Base-by-base conservation (phyloP, 345 rosid species). In the Reutealis trisperma region DNA sequence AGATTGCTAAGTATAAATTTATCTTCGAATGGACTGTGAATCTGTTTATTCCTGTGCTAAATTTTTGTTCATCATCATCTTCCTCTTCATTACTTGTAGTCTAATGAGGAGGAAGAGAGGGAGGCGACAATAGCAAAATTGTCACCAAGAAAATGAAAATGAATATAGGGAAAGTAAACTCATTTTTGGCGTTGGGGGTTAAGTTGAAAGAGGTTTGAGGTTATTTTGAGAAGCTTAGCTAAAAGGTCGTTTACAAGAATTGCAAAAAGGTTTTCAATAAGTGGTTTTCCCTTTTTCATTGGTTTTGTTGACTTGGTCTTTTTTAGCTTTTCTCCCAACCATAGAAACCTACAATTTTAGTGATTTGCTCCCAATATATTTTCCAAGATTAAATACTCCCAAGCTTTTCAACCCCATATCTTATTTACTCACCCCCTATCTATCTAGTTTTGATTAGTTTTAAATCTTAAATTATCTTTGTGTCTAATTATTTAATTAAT, bases 291-390 rank as follows among this genome's bases (percentile, higher is more conserved):
- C 15, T 63, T 51, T 77, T 77, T 30, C 74, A 59, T 69, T 74
- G 78, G 62, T 63, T 67, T 64, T 25, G 72, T 81, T 83, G 88
- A 83, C 85, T 72, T 34, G 47, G 83, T 86, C 83, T 25, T 68
- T 75, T 55, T 64, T 70, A 24, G 60, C 69, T 49, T 72, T 69
- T 51, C 19, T 51, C 63, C 42, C 7, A 75, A 25, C 54, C 41
- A 67, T 21, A 49, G 32, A 24, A 11, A 54, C 27, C 27, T 41
- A 34, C 18, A 58, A 13, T 30, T 32, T 54, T 34, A 34, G 6
- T 15, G 19, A 10, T 9, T 49, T 49, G 54, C 16, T 49, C 41
- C 41, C 41, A 34, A 34, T 11, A 16, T 16, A 49, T 49, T 9
- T 49, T 49, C 54, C 54, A 49, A 49, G 18, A 49, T 49, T 10